Evolutionary conservation across 148 eudicot species (phyloP), one percentile per base, ranked within the genome.

Genomic region (Dianthus caryophyllus): DNA sequence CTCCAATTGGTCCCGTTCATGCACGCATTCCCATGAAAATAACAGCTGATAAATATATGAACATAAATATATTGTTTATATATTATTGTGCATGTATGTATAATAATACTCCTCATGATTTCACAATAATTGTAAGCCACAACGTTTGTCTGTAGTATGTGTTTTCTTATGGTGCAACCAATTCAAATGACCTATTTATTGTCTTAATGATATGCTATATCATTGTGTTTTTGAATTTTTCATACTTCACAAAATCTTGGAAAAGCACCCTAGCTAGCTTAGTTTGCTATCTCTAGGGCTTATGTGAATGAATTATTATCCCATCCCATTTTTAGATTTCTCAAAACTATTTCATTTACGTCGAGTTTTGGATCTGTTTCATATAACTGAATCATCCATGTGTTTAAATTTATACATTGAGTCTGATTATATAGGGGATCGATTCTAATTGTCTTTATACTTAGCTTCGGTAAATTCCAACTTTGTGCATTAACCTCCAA

Each of bases 21-120:
- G 68, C 77, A 67, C 77, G 33, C 41, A 39, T 67, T 53, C 72
- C 77, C 29, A 74, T 74, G 63, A 74, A 41, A 31, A 46, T 57
- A 20, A 61, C 46, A 33, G 48, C 2, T 66, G 47, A 67, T 60
- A 60, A 47, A 33, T 33, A 33, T 33, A 2, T 48, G 49, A 26
- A 15, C 38, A 18, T 16, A 49, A 53, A 24, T 5, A 14, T 9
- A 2, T 51, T 20, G 6, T 13, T 11, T 20, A 18, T 51, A 12
- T 25, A 51, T 51, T 24, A 18, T 18, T 4, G 10, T 10, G 20
- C 6, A 36, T 73, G 60, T 26, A 18, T 57, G 67, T 14, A 56
- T 60, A 38, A 16, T 11, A 17, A n/a, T n/a, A n/a, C n/a, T 38
- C 31, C 29, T 39, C 66, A 74, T 74, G 77, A 74, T 74, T 74